phyloP scores from a whole-genome alignment of 2,329 filamentous ascomycete species.

The Monascus ruber region DNA sequence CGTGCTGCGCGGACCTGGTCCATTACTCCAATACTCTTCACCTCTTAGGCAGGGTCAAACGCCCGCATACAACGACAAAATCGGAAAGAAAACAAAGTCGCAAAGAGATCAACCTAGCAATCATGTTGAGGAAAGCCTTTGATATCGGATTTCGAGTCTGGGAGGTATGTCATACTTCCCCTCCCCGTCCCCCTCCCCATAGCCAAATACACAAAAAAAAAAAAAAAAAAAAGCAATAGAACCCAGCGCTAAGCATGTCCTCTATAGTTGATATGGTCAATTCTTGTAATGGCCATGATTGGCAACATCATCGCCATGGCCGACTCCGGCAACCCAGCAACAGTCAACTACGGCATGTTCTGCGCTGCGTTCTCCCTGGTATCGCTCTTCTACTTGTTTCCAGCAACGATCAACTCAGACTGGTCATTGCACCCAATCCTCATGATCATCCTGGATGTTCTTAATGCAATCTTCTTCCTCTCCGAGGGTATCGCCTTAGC shows the following conservation, averaged over 20 bases:
- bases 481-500: constrained; percentile 38
- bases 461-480: constrained; percentile 40
- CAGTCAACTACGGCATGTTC: constrained; percentile 46
- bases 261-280: constrained; percentile 45
- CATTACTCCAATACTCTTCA: too few species aligned
- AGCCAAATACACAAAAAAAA: not conserved
- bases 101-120: too few species aligned
- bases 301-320: constrained; percentile 51
- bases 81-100: too few species aligned
- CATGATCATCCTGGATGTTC: constrained; percentile 32
- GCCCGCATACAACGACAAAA: too few species aligned
- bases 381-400: constrained; percentile 38
- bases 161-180: constrained; percentile 15
- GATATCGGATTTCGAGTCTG: constrained; percentile 21
- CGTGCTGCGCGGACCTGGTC: too few species aligned
- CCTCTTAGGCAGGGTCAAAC: too few species aligned
- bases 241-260: constrained; percentile 1
- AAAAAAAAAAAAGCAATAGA: not conserved
- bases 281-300: constrained; percentile 50
- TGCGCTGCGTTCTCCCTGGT: constrained; percentile 36
- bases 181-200: not conserved
- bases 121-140: constrained; percentile 16
- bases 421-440: constrained; percentile 33
- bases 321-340: constrained; percentile 42
- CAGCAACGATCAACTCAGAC: constrained; percentile 29